phyloP scores from a whole-genome alignment of 2,329 filamentous ascomycete species.

The Sarocladium strictum region DNA sequence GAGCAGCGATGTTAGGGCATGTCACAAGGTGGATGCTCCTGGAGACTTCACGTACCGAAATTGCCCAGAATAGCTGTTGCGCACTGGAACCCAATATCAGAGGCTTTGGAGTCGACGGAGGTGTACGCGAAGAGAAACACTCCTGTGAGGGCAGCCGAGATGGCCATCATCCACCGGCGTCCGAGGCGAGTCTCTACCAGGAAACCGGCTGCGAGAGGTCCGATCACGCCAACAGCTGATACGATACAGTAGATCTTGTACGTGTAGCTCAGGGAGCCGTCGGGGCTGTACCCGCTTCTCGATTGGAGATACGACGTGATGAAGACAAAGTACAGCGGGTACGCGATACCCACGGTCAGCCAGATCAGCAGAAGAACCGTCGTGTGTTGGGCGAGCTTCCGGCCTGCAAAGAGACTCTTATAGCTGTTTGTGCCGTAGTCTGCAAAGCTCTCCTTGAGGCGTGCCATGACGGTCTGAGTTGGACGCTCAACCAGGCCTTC shows the following conservation, averaged over 20 bases:
- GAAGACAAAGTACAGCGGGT: conserved; percentile 41
- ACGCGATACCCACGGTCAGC: conserved; percentile 39
- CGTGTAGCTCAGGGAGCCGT: conserved; percentile 22
- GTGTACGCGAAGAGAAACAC: conserved; percentile 39
- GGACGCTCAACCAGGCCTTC: background rate
- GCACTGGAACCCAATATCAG: conserved; percentile 29
- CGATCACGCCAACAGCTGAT: conserved; percentile 31
- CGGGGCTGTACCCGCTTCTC: conserved; percentile 23
- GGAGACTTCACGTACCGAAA: conserved; percentile 20
- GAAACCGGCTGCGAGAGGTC: conserved; percentile 34
- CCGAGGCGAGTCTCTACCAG: conserved; percentile 34
- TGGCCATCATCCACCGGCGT: conserved; percentile 37
- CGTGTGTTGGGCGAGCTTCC: conserved; percentile 27
- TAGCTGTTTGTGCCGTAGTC: conserved; percentile 22
- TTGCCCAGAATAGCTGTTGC: conserved; percentile 33
- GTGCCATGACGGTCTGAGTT: conserved; percentile 6
- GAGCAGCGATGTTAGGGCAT: background rate
- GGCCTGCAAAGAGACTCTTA: conserved; percentile 24
- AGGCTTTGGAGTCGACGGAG: conserved; percentile 23
- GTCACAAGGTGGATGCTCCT: background rate
- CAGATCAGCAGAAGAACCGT: conserved; percentile 34
- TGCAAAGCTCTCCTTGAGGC: conserved; percentile 20
- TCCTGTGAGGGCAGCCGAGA: conserved; percentile 33
- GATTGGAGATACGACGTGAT: conserved; percentile 38
- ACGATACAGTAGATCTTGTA: conserved; percentile 30